These are phyloP conservation scores for Fusarium globosum DNA, from an alignment of 2,329 filamentous ascomycete species.

Conservation along the genomic window DNA sequence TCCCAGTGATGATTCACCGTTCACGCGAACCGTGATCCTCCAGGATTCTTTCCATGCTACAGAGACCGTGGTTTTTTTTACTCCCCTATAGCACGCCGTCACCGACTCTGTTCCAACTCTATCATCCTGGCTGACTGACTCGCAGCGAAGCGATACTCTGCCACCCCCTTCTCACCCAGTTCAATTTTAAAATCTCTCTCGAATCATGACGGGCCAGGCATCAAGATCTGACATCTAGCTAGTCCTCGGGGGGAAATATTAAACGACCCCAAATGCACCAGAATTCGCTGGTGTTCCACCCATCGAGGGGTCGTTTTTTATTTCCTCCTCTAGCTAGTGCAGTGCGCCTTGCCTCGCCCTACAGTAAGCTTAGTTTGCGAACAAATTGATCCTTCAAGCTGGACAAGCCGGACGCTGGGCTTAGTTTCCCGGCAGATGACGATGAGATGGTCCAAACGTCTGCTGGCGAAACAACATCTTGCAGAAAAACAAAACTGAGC, in stretches of 20 bases:
- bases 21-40: conserved; percentile 2
- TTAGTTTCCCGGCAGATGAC: conserved; percentile 28
- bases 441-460: not conserved
- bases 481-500: conserved; percentile 1
- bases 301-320: no score
- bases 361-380: conserved; percentile 11
- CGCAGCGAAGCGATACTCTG: conserved; percentile 8
- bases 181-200: conserved; percentile 20
- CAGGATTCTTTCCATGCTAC: not conserved
- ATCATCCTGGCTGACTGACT: conserved; percentile 21
- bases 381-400: conserved; percentile 1
- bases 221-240: conserved; percentile 24
- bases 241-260: no score
- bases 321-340: conserved; percentile 8
- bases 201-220: conserved; percentile 2
- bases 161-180: conserved; percentile 10
- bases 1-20: conserved; percentile 15
- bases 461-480: conserved; percentile 2
- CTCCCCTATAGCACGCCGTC: not conserved
- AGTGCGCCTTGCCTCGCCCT: conserved; percentile 4
- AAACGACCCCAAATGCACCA: no score
- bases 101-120: conserved; percentile 2
- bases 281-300: no score
- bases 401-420: conserved; percentile 23
- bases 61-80: not conserved